Evolutionary conservation across 768 basidiomycete species (phyloP), one percentile per base, ranked within the genome.

Genomic region (Leccinum disarticulatum): DNA sequence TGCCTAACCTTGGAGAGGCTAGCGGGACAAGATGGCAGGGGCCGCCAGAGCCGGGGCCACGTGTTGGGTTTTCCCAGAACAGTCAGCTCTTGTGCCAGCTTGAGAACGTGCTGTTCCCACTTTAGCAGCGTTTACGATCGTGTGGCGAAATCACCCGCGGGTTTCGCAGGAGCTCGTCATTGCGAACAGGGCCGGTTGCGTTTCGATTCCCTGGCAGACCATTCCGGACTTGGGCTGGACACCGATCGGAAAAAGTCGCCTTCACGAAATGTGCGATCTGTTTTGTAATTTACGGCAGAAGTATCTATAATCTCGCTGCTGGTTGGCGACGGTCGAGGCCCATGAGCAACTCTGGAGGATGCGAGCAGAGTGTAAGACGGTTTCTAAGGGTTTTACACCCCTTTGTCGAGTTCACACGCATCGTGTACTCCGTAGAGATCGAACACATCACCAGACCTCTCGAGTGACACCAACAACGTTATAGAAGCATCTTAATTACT

Each of bases 401-500:
- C 48, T n/a, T 27, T 10, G n/a, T 46, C 43, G 19, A 52, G 54
- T 50, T 64, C 66, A 53, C 66, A 66, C 65, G 58, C 13, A 56
- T 56, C 54, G 57, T 53, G 60, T 56, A 33, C 22, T 13, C 46
- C 38, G 52, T 51, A 57, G 52, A 52, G 66, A 55, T 69, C 58
- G 61, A 57, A 43, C 8, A 0, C 53, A 63, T 73, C 72, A 71
- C 70, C 56, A 67, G 72, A 64, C 64, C 49, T 51, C 50, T 41
- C 46, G 48, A 58, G 58, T 70, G 57, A 61, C 61, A 67, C 54
- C 47, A 55, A 13, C 54, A 19, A 69, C 65, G 71, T 68, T 64
- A 63, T 68, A 67, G 65, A 74, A 66, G 64, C 58, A 25, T 48
- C 35, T 13, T 27, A 58, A 69, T 74, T 68, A 73, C 68, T 63